Evolutionary conservation across 2,329 filamentous ascomycete species (phyloP), one percentile per base, ranked within the genome.

Genomic region (Sporothrix phasma): DNA sequence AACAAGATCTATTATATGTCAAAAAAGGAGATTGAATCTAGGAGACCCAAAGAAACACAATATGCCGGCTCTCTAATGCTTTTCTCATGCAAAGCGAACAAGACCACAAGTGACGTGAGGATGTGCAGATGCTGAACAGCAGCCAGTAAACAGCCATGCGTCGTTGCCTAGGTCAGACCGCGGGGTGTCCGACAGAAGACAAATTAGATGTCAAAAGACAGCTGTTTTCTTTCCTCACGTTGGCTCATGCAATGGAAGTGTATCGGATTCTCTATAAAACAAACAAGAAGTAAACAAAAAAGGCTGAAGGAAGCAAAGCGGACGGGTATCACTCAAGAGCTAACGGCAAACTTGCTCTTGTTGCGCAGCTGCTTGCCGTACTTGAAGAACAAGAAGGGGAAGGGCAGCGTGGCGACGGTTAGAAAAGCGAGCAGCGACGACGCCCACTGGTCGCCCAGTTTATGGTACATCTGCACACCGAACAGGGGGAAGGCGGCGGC

Each of bases 401-500:
- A 86, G 0, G 85, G 85, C 73, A 85, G 75, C 81, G 88, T 85
- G 58, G 74, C 79, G 3, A 88, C 70, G 0, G 84, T 82, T 61
- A 88, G 70, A 67, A 88, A 88, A 1, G 79, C 85, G 51, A 88
- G 73, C 47, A 88, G 72, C 46, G 78, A 83, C 1, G 84, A 82
- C 7, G 84, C 85, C 88, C 89, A 92, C 66, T 87, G 84, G 65
- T 87, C 83, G 17, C 88, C 89, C 26, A 92, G 78, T 29, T 76
- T 80, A 8, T 82, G 73, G 71, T 91, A 93, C 86, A 92, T 84
- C 68, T 86, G 87, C 31, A 84, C 81, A 17, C 88, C 88, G 72
- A 92, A 92, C 2, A 92, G 77, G 15, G 89, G 88, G 69, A 92
- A 92, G 3, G 85, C 83, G 61, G 90, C 90, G 6, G 88, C 92